Conservation (phyloP, 169 alveolate genomes). For the Eimeria acervulina region DNA sequence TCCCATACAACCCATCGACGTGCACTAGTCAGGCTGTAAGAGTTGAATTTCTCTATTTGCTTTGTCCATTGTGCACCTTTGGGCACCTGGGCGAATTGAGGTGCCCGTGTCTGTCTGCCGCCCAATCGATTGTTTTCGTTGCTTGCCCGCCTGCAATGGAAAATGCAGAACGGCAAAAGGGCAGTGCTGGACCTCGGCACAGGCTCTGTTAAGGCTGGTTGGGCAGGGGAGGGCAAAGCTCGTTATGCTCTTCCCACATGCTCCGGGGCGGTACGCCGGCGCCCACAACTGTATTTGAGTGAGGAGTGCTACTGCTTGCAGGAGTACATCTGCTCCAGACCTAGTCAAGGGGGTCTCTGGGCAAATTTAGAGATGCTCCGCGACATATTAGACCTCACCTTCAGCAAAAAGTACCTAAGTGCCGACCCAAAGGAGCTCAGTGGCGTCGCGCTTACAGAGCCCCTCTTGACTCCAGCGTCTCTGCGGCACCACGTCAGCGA, state of each 20-base stretch:
- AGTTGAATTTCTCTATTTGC: not conserved
- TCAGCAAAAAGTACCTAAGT: conserved; percentile 83
- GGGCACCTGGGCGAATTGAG: not conserved
- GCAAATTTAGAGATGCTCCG: conserved; percentile 91
- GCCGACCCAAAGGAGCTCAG: conserved; percentile 42
- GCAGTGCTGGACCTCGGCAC: conserved; percentile 93
- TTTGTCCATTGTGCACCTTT: not conserved
- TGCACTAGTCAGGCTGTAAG: not conserved
- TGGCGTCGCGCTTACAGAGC: conserved; percentile 90
- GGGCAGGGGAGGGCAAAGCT: conserved; percentile 89
- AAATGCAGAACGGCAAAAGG: conserved; percentile 78
- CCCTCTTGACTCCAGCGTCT: conserved; percentile 91
- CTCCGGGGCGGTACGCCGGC: conserved; percentile 91
- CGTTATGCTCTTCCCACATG: conserved; percentile 90
- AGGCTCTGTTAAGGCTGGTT: conserved; percentile 92
- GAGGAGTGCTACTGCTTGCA: conserved; percentile 90
- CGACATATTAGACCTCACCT: conserved; percentile 90
- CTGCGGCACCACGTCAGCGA: conserved; percentile 91
- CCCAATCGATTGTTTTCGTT: not conserved
- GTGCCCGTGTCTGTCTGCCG: not conserved
- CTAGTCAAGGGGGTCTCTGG: conserved; percentile 87
- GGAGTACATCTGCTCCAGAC: conserved; percentile 92
- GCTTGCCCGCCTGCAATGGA: conserved; percentile 27
- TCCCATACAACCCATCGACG: not conserved
- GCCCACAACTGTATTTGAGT: conserved; percentile 86